phyloP scores from a whole-genome alignment of 345 rosid species.

The Tarenaya hassleriana region DNA sequence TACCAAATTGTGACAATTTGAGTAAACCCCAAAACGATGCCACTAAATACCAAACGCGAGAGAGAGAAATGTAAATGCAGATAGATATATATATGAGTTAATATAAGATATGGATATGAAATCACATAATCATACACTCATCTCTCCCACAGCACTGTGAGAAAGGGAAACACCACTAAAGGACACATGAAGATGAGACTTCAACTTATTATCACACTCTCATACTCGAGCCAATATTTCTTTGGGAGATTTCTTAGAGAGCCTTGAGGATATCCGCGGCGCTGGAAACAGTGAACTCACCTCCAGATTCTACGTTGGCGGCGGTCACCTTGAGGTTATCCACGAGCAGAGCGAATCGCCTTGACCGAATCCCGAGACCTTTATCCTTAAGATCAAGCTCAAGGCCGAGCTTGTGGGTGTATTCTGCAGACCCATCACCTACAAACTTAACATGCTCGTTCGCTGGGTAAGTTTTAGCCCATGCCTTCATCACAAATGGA shows the following conservation, averaged over 20 bases:
- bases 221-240: background rate
- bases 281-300: constrained; percentile 81
- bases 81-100: too few species aligned
- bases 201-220: too few species aligned
- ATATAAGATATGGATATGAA: too few species aligned
- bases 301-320: constrained; percentile 86
- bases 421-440: constrained; percentile 81
- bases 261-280: constrained; percentile 82
- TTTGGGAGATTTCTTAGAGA: constrained; percentile 30
- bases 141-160: too few species aligned
- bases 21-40: too few species aligned
- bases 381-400: constrained; percentile 84
- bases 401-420: constrained; percentile 80
- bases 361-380: constrained; percentile 83
- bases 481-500: constrained; percentile 94
- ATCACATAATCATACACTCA: too few species aligned
- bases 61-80: too few species aligned
- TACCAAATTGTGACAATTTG: too few species aligned
- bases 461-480: constrained; percentile 91
- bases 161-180: too few species aligned
- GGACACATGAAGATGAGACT: too few species aligned
- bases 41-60: too few species aligned
- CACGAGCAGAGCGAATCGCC: constrained; percentile 76
- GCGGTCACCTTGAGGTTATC: constrained; percentile 90
- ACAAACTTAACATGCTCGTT: constrained; percentile 89